Evolutionary conservation across 371 early-diverging fungal species (phyloP).

Genomic region (Mortierella sp.): DNA sequence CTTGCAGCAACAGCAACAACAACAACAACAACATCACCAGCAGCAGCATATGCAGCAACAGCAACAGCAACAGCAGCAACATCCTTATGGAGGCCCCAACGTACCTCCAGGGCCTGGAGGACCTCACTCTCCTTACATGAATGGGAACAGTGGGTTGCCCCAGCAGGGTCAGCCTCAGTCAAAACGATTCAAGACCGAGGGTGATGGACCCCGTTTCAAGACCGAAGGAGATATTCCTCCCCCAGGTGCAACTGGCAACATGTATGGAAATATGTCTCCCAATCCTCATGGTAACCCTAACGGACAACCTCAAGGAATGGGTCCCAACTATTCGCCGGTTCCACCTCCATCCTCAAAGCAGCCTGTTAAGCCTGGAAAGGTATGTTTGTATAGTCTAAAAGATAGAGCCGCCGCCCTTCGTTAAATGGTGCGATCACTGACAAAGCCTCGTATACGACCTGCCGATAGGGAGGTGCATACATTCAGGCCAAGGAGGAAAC

Average conservation of each 20-base stretch:
- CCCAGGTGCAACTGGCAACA: conserved; percentile 38
- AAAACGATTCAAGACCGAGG: conserved; percentile 53
- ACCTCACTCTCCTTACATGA: conserved; percentile 54
- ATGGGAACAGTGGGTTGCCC: conserved; percentile 39
- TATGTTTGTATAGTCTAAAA: no score
- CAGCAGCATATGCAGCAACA: conserved; percentile 38
- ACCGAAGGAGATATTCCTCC: conserved; percentile 41
- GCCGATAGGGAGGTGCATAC: conserved; percentile 31
- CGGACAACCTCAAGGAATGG: conserved; percentile 45
- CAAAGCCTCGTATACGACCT: not conserved
- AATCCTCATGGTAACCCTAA: conserved; percentile 47
- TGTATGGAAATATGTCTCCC: conserved; percentile 55
- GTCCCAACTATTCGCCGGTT: conserved; percentile 44
- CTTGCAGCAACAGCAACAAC: conserved; percentile 19
- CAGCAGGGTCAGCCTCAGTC: conserved; percentile 50
- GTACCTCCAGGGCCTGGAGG: conserved; percentile 47
- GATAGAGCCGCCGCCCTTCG: no score
- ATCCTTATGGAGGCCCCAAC: conserved; percentile 51
- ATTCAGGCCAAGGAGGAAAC: conserved; percentile 48
- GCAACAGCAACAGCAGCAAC: conserved; percentile 35
- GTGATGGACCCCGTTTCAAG: conserved; percentile 49
- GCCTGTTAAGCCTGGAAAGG: conserved; percentile 40
- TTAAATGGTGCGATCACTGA: no score
- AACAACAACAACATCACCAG: conserved; percentile 38
- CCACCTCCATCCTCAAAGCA: conserved; percentile 46